Evolutionary conservation across 1,139 yeast genomes (phyloP).

Genomic region (Magnusiomyces paraingens): DNA sequence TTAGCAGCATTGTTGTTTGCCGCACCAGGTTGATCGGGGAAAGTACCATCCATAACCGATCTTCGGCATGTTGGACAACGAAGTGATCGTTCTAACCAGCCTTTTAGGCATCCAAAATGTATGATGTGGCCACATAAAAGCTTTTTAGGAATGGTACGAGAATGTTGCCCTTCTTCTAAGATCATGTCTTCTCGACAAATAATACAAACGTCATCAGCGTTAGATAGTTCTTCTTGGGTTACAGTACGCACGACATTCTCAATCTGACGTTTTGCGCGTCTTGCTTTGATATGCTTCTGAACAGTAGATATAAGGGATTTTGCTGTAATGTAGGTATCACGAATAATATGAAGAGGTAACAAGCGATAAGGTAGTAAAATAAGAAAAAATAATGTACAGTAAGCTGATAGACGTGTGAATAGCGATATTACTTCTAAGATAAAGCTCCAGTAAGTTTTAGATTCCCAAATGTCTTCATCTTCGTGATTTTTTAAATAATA

Average conservation of each 20-base stretch:
- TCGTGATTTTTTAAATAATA: constrained; percentile 41
- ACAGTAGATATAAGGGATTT: constrained; percentile 46
- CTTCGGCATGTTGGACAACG: constrained; percentile 88
- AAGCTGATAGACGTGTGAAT: constrained; percentile 36
- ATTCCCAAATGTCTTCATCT: constrained; percentile 67
- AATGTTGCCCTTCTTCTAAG: constrained; percentile 29
- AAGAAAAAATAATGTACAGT: constrained; percentile 47
- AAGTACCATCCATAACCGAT: constrained; percentile 43
- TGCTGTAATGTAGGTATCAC: constrained; percentile 57
- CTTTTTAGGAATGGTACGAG: constrained; percentile 61
- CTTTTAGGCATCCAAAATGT: constrained; percentile 84
- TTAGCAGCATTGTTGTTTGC: constrained; percentile 4
- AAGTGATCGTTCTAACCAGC: constrained; percentile 90
- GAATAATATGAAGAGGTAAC: constrained; percentile 55
- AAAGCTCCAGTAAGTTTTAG: constrained; percentile 56
- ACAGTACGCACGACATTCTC: constrained; percentile 51
- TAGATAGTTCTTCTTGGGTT: constrained; percentile 56
- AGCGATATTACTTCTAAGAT: constrained; percentile 49
- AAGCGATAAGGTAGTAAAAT: constrained; percentile 44
- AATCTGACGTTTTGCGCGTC: constrained; percentile 58
- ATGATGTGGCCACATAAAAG: constrained; percentile 80
- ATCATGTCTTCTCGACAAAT: constrained; percentile 83
- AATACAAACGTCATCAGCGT: constrained; percentile 59
- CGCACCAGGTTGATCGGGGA: constrained; percentile 3
- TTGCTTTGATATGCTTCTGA: constrained; percentile 47